phyloP scores from a whole-genome alignment of 805 yeast genomes.

The Alloascoidea hylecoeti region DNA sequence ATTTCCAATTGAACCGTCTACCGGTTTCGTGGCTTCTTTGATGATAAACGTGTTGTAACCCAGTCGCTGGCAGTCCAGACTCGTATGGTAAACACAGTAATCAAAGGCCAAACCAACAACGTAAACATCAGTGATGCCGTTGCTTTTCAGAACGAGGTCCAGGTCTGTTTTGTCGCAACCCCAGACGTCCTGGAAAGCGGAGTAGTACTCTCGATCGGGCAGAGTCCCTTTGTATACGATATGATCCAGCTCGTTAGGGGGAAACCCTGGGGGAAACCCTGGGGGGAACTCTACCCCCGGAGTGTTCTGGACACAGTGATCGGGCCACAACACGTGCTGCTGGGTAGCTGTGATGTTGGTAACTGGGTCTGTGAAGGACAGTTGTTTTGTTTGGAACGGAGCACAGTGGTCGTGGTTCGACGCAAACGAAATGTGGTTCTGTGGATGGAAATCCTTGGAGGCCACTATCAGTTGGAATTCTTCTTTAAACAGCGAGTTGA shows the following conservation, averaged over 20 bases:
- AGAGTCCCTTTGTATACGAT: conserved; percentile 61
- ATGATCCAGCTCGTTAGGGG: conserved; percentile 16
- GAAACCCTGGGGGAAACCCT: conserved; percentile 25
- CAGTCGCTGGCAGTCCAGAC: conserved; percentile 43
- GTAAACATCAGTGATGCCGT: conserved; percentile 42
- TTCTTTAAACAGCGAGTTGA: conserved; percentile 30
- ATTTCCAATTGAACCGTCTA: no score
- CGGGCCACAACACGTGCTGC: conserved; percentile 78
- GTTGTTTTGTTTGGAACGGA: conserved; percentile 39
- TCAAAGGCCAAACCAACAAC: conserved; percentile 82
- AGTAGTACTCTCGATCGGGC: conserved; percentile 69
- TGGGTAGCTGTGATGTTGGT: conserved; percentile 14
- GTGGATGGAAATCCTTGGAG: conserved; percentile 86
- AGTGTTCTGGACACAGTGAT: conserved; percentile 70
- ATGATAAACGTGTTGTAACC: conserved; percentile 60
- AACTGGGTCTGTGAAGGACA: conserved; percentile 37
- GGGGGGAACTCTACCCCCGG: conserved; percentile 50
- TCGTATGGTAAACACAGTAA: conserved; percentile 70
- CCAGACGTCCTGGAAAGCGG: conserved; percentile 80
- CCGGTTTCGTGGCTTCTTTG: conserved; percentile 40
- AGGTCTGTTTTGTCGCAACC: conserved; percentile 56
- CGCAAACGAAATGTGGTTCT: conserved; percentile 71
- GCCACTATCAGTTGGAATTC: conserved; percentile 51
- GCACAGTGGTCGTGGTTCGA: conserved; percentile 32
- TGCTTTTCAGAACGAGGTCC: conserved; percentile 26